Base-by-base conservation (phyloP, 192 early-diverging fungal species). In the Oehlia diaphana region DNA sequence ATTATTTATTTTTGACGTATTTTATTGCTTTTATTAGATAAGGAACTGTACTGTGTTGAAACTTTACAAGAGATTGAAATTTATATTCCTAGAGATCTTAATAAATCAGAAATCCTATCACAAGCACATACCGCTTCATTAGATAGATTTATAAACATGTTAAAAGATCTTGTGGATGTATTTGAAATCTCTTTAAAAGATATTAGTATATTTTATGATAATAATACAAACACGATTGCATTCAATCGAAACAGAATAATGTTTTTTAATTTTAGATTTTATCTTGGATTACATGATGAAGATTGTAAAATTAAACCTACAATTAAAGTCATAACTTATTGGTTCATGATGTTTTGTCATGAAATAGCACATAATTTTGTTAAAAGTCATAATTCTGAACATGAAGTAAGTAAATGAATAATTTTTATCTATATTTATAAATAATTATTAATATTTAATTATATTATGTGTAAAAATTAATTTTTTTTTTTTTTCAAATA, bases 251-350 rank as follows among this genome's bases (percentile, higher is more conserved):
- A 86, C 31, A 87, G 89, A 0, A 84, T 90, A 12, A 82, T 97
- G 37, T 97, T 95, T 77, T 95, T 97, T 84, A 97, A 97, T 68
- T 80, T 92, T 62, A 80, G 94, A 21, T 96, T 87, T 83, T 97
- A 91, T 82, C 82, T 93, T 9, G 90, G 84, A 0, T 79, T 95
- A 75, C 93, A 94, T 68, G 88, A 87, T 69, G 84, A 85, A 50
- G 67, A 71, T 9, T 80, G 68, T 5, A 61, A 75, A 2, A 74
- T 82, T 8, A 23, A 13, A 19, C 47, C 61, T 35, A 71, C 78
- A 33, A 80, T 49, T 63, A 87, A 87, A 16, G 83, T 81, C 1
- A 26, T 86, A 78, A 85, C 90, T 68, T 95, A 95, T 82, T 96
- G 96, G 96, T 97, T 94, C 81, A 90, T 95, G 88, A 91, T 88